Conservation (phyloP, 1,284 basidiomycete genomes). For the Fomitiporia mediterranea region DNA sequence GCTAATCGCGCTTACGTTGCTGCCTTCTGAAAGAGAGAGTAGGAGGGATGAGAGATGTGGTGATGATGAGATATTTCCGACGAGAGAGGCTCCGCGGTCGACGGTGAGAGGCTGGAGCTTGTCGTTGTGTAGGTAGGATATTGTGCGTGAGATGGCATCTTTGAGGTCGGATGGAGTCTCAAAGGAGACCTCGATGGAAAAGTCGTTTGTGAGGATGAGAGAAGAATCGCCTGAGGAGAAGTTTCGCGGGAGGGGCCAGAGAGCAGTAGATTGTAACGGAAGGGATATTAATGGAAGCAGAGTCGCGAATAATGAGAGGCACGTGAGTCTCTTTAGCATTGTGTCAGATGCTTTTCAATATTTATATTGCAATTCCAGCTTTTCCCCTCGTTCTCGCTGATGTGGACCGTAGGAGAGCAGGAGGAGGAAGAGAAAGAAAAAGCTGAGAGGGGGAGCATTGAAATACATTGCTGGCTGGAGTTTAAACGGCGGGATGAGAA, state of each 20-base stretch:
- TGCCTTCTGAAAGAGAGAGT: conserved; percentile 2
- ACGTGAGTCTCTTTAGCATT: not conserved
- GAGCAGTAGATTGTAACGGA: conserved; percentile 25
- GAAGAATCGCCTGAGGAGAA: conserved; percentile 46
- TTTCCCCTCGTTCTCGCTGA: no score
- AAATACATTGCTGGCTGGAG: no score
- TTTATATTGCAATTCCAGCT: no score
- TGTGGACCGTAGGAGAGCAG: no score
- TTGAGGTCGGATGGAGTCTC: conserved; percentile 40
- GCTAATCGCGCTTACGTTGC: conserved; percentile 35
- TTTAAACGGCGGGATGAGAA: no score
- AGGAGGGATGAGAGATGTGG: not conserved
- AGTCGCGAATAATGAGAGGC: conserved; percentile 3
- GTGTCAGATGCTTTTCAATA: no score
- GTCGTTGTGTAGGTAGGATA: conserved; percentile 40
- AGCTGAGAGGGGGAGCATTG: no score
- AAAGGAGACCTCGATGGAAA: conserved; percentile 41
- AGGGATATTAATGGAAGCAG: not conserved
- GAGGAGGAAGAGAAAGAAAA: no score
- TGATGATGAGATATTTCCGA: not conserved
- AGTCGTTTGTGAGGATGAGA: conserved; percentile 46
- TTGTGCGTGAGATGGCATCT: conserved; percentile 38
- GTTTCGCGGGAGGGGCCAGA: conserved; percentile 62
- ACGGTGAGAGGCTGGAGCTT: conserved; percentile 47
- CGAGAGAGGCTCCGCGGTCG: conserved; percentile 38